Conservation (phyloP, 176 grass and related monocot species). For the Urochloa ruziziensis region DNA sequence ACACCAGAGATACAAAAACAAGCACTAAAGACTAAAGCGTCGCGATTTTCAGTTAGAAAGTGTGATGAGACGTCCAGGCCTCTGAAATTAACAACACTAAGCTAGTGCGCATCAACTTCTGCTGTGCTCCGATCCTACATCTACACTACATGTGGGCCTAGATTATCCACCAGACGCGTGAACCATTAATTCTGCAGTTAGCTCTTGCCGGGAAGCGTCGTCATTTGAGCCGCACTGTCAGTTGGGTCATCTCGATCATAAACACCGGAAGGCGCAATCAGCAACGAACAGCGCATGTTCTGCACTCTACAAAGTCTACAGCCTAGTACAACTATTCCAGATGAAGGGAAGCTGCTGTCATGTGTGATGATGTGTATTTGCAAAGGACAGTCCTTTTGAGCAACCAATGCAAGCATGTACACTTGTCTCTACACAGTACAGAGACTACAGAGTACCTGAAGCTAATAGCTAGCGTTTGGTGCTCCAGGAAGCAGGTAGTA, state of each 20-base stretch:
- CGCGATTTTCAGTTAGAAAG: not conserved
- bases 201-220: not conserved
- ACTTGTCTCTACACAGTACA: not conserved
- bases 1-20: not conserved
- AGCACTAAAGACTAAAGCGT: not conserved
- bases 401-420: not conserved
- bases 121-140: not conserved
- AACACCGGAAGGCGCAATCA: not conserved
- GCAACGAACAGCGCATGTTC: too few species aligned
- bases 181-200: conserved; percentile 5
- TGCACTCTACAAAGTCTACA: too few species aligned
- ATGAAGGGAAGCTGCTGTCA: too few species aligned
- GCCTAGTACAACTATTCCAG: too few species aligned
- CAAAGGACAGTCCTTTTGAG: not conserved
- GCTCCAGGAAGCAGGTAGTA: not conserved
- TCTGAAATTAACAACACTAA: conserved; percentile 11
- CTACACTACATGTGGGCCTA: not conserved
- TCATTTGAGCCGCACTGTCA: not conserved
- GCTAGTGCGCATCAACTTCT: conserved; percentile 20
- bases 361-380: too few species aligned
- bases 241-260: not conserved
- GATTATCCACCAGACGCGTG: not conserved
- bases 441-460: too few species aligned
- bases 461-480: too few species aligned
- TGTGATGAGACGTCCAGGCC: conserved; percentile 25